Evolutionary conservation across 495 filamentous ascomycete genomes (phyloP).

Genomic region (Aspergillus olivimuriae): DNA sequence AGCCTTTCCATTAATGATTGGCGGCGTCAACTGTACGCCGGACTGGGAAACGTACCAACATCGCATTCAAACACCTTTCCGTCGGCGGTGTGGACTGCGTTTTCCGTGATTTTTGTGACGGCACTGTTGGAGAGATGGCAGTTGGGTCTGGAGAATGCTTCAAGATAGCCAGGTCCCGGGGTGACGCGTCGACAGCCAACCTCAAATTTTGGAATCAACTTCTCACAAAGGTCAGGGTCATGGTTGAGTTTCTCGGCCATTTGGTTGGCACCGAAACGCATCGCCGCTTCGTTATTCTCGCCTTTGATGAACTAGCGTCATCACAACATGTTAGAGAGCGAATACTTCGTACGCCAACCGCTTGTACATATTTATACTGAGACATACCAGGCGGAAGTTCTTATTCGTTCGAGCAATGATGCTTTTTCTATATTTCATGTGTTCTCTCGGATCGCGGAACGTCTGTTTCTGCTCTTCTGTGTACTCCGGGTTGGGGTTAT

Average conservation of each 20-base stretch:
- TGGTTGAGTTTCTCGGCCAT: constrained; percentile 34
- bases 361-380: too few relatives aligned
- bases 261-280: constrained; percentile 15
- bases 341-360: background rate
- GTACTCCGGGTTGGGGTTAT: constrained; percentile 21
- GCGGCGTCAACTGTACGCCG: background rate
- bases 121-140: constrained; percentile 18
- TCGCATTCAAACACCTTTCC: constrained; percentile 41
- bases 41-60: constrained; percentile 17
- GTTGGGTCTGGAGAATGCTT: constrained; percentile 30
- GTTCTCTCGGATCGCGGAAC: constrained; percentile 12
- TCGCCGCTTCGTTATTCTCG: constrained; percentile 14
- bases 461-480: constrained; percentile 19
- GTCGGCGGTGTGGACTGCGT: constrained; percentile 36
- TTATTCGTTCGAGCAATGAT: constrained; percentile 27
- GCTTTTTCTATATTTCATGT: constrained; percentile 22
- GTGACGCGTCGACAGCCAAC: constrained; percentile 45
- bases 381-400: constrained; percentile 22
- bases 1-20: constrained; percentile 16
- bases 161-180: constrained; percentile 38
- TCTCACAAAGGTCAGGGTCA: constrained; percentile 24
- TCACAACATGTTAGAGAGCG: too few relatives aligned
- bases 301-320: constrained; percentile 24
- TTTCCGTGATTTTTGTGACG: constrained; percentile 28
- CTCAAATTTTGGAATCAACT: constrained; percentile 40